Evolutionary conservation across 495 filamentous ascomycete genomes (phyloP).

Genomic region (Annulohypoxylon stygium): DNA sequence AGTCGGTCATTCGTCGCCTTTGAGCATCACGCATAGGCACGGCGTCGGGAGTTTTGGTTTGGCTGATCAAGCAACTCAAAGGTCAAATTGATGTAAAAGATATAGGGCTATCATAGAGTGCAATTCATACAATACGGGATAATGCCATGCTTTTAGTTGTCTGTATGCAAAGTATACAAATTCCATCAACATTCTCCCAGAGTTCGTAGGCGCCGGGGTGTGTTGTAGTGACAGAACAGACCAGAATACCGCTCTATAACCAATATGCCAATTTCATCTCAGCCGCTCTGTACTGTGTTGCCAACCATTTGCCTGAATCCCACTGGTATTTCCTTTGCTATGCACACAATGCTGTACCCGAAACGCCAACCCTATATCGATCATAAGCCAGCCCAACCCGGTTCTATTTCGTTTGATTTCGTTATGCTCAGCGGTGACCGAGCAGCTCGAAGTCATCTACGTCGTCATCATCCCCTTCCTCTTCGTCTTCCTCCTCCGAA

Average conservation of each 20-base stretch:
- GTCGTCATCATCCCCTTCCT: slow-evolving; percentile 68
- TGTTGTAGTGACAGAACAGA: not conserved
- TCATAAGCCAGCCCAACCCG: slow-evolving; percentile 32
- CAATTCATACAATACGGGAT: slow-evolving; percentile 5
- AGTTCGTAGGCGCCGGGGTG: slow-evolving; percentile 21
- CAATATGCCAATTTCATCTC: slow-evolving; percentile 38
- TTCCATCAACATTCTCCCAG: slow-evolving; percentile 21
- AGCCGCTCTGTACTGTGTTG: slow-evolving; percentile 16
- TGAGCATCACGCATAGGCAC: slow-evolving; percentile 16
- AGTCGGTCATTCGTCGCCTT: not conserved
- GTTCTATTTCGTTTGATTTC: slow-evolving; percentile 26
- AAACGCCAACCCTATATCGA: slow-evolving; percentile 47
- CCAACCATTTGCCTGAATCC: slow-evolving; percentile 29
- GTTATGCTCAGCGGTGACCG: slow-evolving; percentile 70
- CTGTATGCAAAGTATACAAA: slow-evolving; percentile 33
- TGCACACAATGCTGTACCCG: slow-evolving; percentile 29
- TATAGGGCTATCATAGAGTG: not conserved
- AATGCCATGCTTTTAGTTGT: slow-evolving; percentile 18
- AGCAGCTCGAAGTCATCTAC: slow-evolving; percentile 74
- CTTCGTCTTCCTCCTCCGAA: slow-evolving; percentile 63
- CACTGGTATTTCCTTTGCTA: slow-evolving; percentile 37
- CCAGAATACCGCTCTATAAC: slow-evolving; percentile 29
- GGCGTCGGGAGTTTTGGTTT: slow-evolving; percentile 37
- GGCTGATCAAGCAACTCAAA: not conserved
- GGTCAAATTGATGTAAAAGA: not conserved